These are phyloP conservation scores for Ambrosiella xylebori DNA, from an alignment of 2,329 filamentous ascomycete genomes.

Conservation along the genomic window DNA sequence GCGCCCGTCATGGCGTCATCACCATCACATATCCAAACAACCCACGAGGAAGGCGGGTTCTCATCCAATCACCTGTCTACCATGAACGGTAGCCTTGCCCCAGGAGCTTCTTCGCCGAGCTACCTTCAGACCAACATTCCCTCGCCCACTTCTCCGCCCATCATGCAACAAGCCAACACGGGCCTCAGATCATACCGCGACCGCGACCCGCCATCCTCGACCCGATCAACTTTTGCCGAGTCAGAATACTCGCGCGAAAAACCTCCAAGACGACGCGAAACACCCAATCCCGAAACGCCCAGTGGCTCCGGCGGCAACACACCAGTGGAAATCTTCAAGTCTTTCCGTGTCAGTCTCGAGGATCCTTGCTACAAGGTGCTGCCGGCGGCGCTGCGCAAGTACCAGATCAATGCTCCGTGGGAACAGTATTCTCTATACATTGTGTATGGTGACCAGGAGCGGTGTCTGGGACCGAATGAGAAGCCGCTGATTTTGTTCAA, in stretches of 20 bases:
- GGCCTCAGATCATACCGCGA: constrained; percentile 41
- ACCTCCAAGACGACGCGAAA: constrained; percentile 41
- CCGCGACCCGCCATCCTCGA: constrained; percentile 34
- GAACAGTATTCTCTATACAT: constrained; percentile 96
- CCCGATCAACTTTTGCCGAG: constrained; percentile 37
- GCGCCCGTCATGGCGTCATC: constrained; percentile 59
- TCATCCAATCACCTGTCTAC: constrained; percentile 54
- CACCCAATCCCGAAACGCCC: constrained; percentile 44
- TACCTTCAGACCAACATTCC: constrained; percentile 50
- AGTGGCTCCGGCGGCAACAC: constrained; percentile 25
- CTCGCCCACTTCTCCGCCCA: constrained; percentile 52
- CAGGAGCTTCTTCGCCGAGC: constrained; percentile 32
- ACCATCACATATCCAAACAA: constrained; percentile 53
- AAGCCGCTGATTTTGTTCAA: constrained; percentile 94
- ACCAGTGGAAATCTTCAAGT: constrained; percentile 94
- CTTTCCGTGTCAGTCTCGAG: constrained; percentile 93
- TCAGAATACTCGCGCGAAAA: constrained; percentile 25
- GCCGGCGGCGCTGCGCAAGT: constrained; percentile 88
- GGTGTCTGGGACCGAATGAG: constrained; percentile 79
- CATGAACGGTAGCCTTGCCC: constrained; percentile 46
- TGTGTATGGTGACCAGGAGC: constrained; percentile 95
- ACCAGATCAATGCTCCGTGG: constrained; percentile 96
- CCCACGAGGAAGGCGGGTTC: constrained; percentile 57
- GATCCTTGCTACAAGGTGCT: constrained; percentile 96
- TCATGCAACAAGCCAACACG: constrained; percentile 36